Conservation (phyloP, 2,329 filamentous ascomycete species). For the Fusarium chlamydosporum region DNA sequence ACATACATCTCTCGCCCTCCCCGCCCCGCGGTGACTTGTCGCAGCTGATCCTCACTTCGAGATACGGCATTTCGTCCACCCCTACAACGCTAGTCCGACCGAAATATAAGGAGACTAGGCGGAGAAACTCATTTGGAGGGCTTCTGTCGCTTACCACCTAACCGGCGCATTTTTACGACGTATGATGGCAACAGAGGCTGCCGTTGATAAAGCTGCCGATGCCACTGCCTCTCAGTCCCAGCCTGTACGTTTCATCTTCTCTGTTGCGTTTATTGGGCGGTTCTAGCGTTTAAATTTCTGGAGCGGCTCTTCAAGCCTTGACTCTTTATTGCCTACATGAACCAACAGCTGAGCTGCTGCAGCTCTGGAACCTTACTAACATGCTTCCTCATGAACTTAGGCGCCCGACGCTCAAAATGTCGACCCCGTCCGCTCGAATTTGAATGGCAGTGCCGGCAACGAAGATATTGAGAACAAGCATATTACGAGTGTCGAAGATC, state of each 20-base stretch:
- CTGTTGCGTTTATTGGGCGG: not conserved
- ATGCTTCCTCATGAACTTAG: conserved; percentile 30
- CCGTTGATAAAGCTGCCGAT: conserved; percentile 67
- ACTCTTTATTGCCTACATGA: not conserved
- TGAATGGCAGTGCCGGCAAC: conserved; percentile 65
- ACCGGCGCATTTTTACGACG: conserved; percentile 62
- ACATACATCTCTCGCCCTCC: conserved; percentile 37
- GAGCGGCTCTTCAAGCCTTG: not conserved
- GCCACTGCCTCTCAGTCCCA: conserved; percentile 64
- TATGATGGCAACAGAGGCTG: conserved; percentile 76
- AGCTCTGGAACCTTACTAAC: conserved; percentile 34
- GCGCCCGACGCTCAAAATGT: conserved; percentile 64
- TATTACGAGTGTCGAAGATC: conserved; percentile 70
- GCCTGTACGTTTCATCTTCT: conserved; percentile 58
- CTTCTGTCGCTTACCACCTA: conserved; percentile 50
- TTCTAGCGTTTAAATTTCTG: not conserved
- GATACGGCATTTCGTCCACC: conserved; percentile 26
- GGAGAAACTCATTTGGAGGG: conserved; percentile 46
- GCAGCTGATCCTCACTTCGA: conserved; percentile 37
- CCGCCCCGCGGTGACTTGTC: conserved; percentile 44
- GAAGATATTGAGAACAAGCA: conserved; percentile 71
- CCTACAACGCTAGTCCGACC: conserved; percentile 36
- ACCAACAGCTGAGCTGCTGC: conserved; percentile 1
- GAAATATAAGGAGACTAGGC: conserved; percentile 40
- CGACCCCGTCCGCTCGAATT: conserved; percentile 58